These are phyloP conservation scores for Candida nanaspora DNA, from an alignment of 805 yeast genomes.

Conservation along the genomic window DNA sequence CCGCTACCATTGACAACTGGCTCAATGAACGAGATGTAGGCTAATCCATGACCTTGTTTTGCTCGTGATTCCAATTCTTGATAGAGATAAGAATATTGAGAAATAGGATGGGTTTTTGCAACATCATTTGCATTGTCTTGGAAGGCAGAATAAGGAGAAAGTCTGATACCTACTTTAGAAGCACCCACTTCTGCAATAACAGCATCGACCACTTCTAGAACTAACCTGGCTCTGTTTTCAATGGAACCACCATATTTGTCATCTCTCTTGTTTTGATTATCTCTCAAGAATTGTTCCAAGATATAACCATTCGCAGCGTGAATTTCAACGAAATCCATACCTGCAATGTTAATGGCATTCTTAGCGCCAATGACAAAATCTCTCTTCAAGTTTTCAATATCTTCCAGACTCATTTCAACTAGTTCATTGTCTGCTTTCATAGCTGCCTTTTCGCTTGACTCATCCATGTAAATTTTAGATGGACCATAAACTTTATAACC, in stretches of 20 bases:
- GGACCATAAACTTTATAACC: slow-evolving; percentile 29
- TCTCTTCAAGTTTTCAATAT: slow-evolving; percentile 33
- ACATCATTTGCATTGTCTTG: slow-evolving; percentile 29
- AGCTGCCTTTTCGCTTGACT: slow-evolving; percentile 29
- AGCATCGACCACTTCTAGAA: slow-evolving; percentile 40
- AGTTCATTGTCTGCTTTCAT: slow-evolving; percentile 33
- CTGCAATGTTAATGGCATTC: slow-evolving; percentile 25
- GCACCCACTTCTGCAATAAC: slow-evolving; percentile 40
- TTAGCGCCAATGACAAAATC: slow-evolving; percentile 39
- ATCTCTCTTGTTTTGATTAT: slow-evolving; percentile 23
- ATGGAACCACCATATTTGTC: slow-evolving; percentile 31
- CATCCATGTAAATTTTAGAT: slow-evolving; percentile 29
- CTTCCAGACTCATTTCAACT: slow-evolving; percentile 33
- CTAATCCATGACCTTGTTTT: slow-evolving; percentile 4
- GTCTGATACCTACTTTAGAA: slow-evolving; percentile 34
- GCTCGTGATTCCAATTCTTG: slow-evolving; percentile 28
- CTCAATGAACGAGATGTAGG: slow-evolving; percentile 30
- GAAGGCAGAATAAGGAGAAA: slow-evolving; percentile 33
- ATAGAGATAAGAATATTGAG: slow-evolving; percentile 25
- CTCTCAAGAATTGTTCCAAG: slow-evolving; percentile 25
- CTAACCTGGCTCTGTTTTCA: slow-evolving; percentile 29
- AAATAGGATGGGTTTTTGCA: slow-evolving; percentile 25
- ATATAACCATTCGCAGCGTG: slow-evolving; percentile 29
- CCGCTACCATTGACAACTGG: slow-evolving; percentile 65
- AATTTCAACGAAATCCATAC: slow-evolving; percentile 28